These are phyloP conservation scores for Metschnikowia vanudenii DNA, from an alignment of 805 yeast species.

Conservation along the genomic window DNA sequence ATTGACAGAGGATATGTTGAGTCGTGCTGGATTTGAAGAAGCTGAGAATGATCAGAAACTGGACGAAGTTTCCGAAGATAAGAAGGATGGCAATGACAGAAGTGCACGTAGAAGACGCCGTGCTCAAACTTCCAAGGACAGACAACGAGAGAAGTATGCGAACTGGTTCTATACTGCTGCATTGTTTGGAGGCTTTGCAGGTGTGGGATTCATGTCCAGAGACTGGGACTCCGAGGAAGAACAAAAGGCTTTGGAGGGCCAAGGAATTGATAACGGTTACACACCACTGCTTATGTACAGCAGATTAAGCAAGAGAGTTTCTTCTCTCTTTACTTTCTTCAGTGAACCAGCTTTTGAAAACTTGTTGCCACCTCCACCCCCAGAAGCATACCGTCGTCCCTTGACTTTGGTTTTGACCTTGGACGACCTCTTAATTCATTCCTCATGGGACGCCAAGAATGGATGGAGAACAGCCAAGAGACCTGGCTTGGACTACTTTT, in stretches of 20 bases:
- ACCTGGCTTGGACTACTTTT: conserved; percentile 96
- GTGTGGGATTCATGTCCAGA: conserved; percentile 67
- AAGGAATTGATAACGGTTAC: conserved; percentile 63
- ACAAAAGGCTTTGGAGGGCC: conserved; percentile 47
- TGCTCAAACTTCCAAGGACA: conserved; percentile 64
- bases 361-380: conserved; percentile 89
- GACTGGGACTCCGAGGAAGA: conserved; percentile 84
- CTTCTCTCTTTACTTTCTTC: conserved; percentile 76
- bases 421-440: conserved; percentile 87
- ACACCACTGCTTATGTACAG: conserved; percentile 61
- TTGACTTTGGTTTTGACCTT: conserved; percentile 83
- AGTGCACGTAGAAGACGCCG: conserved; percentile 35
- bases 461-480: conserved; percentile 99
- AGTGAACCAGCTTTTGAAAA: conserved; percentile 93
- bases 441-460: conserved; percentile 84
- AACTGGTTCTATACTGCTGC: conserved; percentile 65
- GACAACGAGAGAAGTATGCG: conserved; percentile 79
- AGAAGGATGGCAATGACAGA: conserved; percentile 17
- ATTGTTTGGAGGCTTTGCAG: conserved; percentile 53
- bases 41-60: conserved; percentile 20
- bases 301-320: conserved; percentile 69
- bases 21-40: conserved; percentile 78
- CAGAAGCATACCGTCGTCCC: conserved; percentile 89
- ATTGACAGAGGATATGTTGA: conserved; percentile 76
- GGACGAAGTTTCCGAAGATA: conserved; percentile 15